Conservation (phyloP, 1,284 basidiomycete genomes). For the Ustilago esculenta region DNA sequence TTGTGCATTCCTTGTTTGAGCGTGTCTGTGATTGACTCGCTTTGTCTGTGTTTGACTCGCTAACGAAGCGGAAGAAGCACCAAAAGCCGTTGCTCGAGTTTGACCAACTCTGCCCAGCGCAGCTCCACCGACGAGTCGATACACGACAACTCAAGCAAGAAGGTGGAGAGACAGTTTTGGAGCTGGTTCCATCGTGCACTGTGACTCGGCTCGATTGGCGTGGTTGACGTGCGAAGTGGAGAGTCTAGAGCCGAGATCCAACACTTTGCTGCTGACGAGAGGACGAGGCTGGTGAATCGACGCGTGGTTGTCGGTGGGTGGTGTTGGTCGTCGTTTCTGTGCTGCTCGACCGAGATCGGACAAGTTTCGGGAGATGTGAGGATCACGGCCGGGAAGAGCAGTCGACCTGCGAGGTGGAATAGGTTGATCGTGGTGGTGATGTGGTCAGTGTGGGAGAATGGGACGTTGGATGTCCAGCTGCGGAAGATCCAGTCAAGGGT, state of each 20-base stretch:
- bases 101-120: constrained; percentile 17
- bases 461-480: constrained; percentile 10
- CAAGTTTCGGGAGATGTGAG: too few relatives aligned
- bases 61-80: not conserved
- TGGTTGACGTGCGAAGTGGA: not conserved
- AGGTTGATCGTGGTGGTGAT: not conserved
- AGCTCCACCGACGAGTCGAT: not conserved
- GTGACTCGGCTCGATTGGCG: not conserved
- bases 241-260: constrained; percentile 17
- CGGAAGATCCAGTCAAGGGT: constrained; percentile 29
- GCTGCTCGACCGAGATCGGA: not conserved
- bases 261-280: constrained; percentile 20
- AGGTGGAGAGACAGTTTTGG: not conserved
- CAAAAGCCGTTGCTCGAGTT: constrained; percentile 11
- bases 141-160: constrained; percentile 5
- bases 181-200: constrained; percentile 6
- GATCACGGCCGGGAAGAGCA: constrained; percentile 2
- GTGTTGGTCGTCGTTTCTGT: too few relatives aligned
- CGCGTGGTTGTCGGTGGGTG: not conserved
- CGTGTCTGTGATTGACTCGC: too few relatives aligned
- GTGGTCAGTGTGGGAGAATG: constrained; percentile 16
- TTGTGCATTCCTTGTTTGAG: too few relatives aligned
- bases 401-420: not conserved
- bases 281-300: not conserved
- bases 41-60: not conserved